phyloP scores from a whole-genome alignment of 2,329 filamentous ascomycete genomes.

The Aspergillus aculeatinus region DNA sequence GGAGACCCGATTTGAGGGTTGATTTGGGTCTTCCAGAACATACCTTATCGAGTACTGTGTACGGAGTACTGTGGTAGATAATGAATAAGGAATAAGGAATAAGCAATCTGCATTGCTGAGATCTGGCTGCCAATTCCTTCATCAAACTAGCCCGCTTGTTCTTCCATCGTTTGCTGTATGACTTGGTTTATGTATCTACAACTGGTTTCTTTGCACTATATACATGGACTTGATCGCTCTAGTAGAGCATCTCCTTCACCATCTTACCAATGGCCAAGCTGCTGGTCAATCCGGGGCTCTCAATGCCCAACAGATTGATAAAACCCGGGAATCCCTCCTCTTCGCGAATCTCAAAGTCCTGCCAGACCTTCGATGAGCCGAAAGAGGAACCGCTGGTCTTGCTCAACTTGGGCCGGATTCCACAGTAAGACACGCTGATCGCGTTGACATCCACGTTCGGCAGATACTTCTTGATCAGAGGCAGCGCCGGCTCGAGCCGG shows the following conservation, averaged over 20 bases:
- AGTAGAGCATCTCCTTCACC: conserved; percentile 61
- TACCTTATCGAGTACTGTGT: too few species aligned
- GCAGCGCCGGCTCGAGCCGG: conserved; percentile 65
- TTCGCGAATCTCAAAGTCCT: conserved; percentile 77
- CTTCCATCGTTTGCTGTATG: too few species aligned
- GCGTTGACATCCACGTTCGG: conserved; percentile 67
- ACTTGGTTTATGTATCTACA: too few species aligned
- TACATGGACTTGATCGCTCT: background rate
- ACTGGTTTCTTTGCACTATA: too few species aligned
- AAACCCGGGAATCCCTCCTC: conserved; percentile 80
- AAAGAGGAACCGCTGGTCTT: conserved; percentile 56
- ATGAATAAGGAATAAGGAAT: too few species aligned
- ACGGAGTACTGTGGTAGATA: too few species aligned
- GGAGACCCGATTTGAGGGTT: too few species aligned
- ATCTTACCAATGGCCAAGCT: conserved; percentile 79
- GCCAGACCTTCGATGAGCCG: conserved; percentile 59
- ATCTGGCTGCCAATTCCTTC: too few species aligned
- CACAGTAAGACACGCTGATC: conserved; percentile 80
- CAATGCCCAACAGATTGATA: conserved; percentile 87
- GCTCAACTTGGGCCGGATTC: conserved; percentile 82
- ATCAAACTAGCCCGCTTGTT: too few species aligned
- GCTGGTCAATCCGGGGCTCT: conserved; percentile 89
- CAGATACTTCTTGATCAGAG: conserved; percentile 75
- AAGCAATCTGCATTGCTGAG: too few species aligned
- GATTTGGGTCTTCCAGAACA: too few species aligned